These are phyloP conservation scores for Sanghuangporus baumii DNA, from an alignment of 1,284 basidiomycete genomes.

Conservation along the genomic window DNA sequence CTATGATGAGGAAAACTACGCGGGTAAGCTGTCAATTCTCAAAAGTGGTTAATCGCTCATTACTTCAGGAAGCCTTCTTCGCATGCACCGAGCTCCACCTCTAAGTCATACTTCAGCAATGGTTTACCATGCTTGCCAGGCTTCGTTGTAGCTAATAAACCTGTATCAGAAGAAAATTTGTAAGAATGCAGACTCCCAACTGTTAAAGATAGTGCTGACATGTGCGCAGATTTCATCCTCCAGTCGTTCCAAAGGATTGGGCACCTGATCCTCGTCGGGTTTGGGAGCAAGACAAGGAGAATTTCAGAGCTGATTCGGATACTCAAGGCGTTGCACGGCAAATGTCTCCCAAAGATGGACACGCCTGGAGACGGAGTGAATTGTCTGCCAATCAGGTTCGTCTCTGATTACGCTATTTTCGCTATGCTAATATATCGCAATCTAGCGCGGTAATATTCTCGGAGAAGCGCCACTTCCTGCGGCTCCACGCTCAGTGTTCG, in stretches of 20 bases:
- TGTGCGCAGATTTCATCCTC: conserved; percentile 67
- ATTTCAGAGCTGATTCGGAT: conserved; percentile 22
- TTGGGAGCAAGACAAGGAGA: conserved; percentile 55
- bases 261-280: conserved; percentile 75
- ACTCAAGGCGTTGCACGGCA: not conserved
- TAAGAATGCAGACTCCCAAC: conserved; percentile 28
- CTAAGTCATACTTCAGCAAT: conserved; percentile 54
- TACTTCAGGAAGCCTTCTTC: conserved; percentile 14
- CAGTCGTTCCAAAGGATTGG: conserved; percentile 81
- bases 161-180: conserved; percentile 71
- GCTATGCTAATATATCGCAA: conserved; percentile 9
- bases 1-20: conserved; percentile 29
- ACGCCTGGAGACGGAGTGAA: conserved; percentile 46
- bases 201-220: conserved; percentile 13
- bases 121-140: conserved; percentile 71
- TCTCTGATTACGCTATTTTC: not conserved
- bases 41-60: conserved; percentile 19
- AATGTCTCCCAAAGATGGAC: conserved; percentile 20
- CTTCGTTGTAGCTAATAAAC: conserved; percentile 66
- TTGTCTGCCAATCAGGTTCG: conserved; percentile 68
- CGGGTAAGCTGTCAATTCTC: conserved; percentile 14
- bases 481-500: conserved; percentile 79
- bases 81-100: conserved; percentile 24
- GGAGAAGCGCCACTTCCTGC: conserved; percentile 75
- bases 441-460: conserved; percentile 72